A percentile compares a stretch with the other conserved stretches of the same genome.
These are phyloP conservation scores for Sarocladium strictum DNA, from an alignment of 2,329 filamentous ascomycete genomes.

Conservation along the genomic window DNA sequence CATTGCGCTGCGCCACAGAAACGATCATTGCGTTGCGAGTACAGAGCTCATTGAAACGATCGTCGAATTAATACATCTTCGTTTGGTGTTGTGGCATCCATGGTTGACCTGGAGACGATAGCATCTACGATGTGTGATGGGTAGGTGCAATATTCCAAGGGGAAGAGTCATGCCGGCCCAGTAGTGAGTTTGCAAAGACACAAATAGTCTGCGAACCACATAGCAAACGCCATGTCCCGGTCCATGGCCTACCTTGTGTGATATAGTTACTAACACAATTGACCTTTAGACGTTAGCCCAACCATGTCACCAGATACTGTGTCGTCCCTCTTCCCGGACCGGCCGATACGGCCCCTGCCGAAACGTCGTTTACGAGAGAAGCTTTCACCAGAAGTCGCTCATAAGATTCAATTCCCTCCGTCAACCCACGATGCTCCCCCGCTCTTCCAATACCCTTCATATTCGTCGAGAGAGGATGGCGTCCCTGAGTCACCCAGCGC, in stretches of 20 bases:
- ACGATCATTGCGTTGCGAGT: not conserved
- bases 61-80: not conserved
- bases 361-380: slow-evolving; percentile 83
- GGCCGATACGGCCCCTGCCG: slow-evolving; percentile 87
- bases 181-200: no score
- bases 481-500: not conserved
- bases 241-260: no score
- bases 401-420: slow-evolving; percentile 76
- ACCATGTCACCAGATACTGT: slow-evolving; percentile 68
- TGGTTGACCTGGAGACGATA: not conserved
- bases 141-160: no score
- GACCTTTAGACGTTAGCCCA: slow-evolving; percentile 35
- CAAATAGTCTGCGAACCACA: no score
- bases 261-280: slow-evolving; percentile 6
- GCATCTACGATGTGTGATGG: slow-evolving; percentile 33
- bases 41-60: slow-evolving; percentile 7
- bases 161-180: no score
- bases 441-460: slow-evolving; percentile 60
- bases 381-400: slow-evolving; percentile 77
- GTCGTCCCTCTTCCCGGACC: slow-evolving; percentile 77
- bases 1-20: slow-evolving; percentile 5
- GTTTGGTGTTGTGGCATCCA: not conserved
- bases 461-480: slow-evolving; percentile 45
- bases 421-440: slow-evolving; percentile 64
- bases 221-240: no score